Evolutionary conservation across 352 stramenopile species (phyloP).

Genomic region (Phytophthora multivora): DNA sequence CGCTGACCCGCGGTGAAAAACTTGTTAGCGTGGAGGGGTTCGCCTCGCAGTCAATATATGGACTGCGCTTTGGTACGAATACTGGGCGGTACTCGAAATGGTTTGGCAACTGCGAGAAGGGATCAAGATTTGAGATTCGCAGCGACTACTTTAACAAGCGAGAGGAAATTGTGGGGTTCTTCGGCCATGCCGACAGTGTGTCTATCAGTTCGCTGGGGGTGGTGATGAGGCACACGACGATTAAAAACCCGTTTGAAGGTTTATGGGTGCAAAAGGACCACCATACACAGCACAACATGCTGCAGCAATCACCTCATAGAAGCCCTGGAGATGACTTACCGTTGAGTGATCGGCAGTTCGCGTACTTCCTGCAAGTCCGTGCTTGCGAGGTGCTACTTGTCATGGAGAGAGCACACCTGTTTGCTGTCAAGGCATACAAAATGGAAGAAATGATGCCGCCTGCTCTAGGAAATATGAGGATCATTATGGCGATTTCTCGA

Average conservation of each 20-base stretch:
- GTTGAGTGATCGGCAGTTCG: constrained; percentile 73
- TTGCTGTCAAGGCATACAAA: constrained; percentile 59
- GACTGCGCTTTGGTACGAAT: constrained; percentile 66
- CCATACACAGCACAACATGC: constrained; percentile 11
- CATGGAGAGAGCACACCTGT: constrained; percentile 64
- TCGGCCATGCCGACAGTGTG: constrained; percentile 63
- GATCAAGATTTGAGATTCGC: constrained; percentile 63
- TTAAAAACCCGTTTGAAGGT: constrained; percentile 81
- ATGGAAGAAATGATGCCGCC: constrained; percentile 33
- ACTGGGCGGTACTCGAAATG: constrained; percentile 67
- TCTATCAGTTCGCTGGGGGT: constrained; percentile 71
- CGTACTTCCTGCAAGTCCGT: constrained; percentile 84
- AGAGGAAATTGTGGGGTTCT: constrained; percentile 77
- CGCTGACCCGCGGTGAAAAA: constrained; percentile 58
- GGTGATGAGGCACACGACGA: constrained; percentile 66
- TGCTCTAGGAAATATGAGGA: constrained; percentile 38
- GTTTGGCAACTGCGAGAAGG: constrained; percentile 78
- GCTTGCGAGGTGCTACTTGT: constrained; percentile 64
- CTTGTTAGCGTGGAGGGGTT: constrained; percentile 71
- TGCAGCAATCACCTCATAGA: constrained; percentile 15
- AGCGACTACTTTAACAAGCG: constrained; percentile 51
- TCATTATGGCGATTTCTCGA: constrained; percentile 64
- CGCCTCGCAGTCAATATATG: constrained; percentile 74
- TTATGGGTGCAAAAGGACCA: constrained; percentile 62
- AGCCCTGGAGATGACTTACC: constrained; percentile 29